Evolutionary conservation across 352 stramenopile species (phyloP).

Genomic region (Plasmopara muralis): DNA sequence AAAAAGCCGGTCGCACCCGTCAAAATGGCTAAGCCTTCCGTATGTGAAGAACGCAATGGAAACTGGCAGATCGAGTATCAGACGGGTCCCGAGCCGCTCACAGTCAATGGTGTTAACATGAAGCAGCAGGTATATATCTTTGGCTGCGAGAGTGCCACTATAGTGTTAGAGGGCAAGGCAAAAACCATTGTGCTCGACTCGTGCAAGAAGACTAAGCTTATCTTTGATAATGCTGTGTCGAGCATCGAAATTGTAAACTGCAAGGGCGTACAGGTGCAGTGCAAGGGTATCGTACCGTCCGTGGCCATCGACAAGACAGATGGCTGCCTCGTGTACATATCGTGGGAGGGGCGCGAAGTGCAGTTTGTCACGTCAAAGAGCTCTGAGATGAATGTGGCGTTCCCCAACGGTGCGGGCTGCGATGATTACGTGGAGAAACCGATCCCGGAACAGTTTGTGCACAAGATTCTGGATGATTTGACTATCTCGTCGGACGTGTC

Average conservation of each 20-base stretch:
- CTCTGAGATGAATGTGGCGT: constrained; percentile 95
- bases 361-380: constrained; percentile 96
- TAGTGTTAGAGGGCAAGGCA: constrained; percentile 96
- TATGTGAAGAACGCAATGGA: constrained; percentile 87
- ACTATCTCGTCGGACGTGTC: constrained; percentile 90
- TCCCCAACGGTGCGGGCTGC: constrained; percentile 72
- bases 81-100: constrained; percentile 72
- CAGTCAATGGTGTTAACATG: constrained; percentile 86
- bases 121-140: constrained; percentile 97
- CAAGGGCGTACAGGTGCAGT: constrained; percentile 95
- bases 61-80: constrained; percentile 98
- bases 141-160: constrained; percentile 90
- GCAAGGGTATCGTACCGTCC: constrained; percentile 88
- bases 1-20: constrained; percentile 30
- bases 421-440: constrained; percentile 93
- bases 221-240: constrained; percentile 95
- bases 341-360: constrained; percentile 83
- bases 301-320: constrained; percentile 99
- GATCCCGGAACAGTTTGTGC: constrained; percentile 97
- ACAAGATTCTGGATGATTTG: constrained; percentile 85
- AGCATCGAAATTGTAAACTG: constrained; percentile 97
- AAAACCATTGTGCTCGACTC: constrained; percentile 96
- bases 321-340: constrained; percentile 94
- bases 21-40: constrained; percentile 40
- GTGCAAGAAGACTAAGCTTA: constrained; percentile 93